phyloP scores from a whole-genome alignment of 2,329 filamentous ascomycete genomes.

The Alternaria triticimaculans region DNA sequence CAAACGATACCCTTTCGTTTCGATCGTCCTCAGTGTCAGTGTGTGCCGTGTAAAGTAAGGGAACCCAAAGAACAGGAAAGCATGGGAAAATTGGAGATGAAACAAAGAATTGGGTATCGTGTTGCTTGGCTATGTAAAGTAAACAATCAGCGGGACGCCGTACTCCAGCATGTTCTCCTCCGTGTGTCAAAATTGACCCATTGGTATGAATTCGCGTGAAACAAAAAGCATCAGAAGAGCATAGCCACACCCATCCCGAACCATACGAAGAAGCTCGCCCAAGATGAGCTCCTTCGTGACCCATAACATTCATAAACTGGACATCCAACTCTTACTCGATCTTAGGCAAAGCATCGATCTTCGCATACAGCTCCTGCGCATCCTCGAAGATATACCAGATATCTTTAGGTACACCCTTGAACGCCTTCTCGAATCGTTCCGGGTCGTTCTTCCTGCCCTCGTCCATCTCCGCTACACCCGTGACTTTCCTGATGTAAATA shows the following conservation, averaged over 20 bases:
- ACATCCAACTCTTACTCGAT: constrained; percentile 14
- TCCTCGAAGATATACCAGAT: constrained; percentile 86
- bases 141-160: neutral
- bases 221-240: neutral
- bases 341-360: constrained; percentile 40
- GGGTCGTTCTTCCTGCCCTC: constrained; percentile 72
- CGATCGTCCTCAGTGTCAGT: neutral
- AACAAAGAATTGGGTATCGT: neutral
- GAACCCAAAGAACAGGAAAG: neutral
- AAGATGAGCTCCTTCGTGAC: neutral
- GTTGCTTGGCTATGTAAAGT: neutral
- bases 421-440: constrained; percentile 81
- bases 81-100: neutral
- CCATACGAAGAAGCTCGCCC: neutral
- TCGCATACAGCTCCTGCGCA: constrained; percentile 66
- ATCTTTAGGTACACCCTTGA: constrained; percentile 72
- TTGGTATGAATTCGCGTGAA: neutral
- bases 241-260: neutral
- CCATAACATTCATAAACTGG: neutral
- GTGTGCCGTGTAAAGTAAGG: neutral
- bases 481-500: constrained; percentile 86
- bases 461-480: constrained; percentile 74
- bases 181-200: neutral
- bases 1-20: neutral
- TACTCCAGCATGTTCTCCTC: neutral